Percentiles rank a stretch among this genome's conserved stretches.
Evolutionary conservation across 2,329 filamentous ascomycete genomes (phyloP).

Genomic region (Neofusicoccum parvum): DNA sequence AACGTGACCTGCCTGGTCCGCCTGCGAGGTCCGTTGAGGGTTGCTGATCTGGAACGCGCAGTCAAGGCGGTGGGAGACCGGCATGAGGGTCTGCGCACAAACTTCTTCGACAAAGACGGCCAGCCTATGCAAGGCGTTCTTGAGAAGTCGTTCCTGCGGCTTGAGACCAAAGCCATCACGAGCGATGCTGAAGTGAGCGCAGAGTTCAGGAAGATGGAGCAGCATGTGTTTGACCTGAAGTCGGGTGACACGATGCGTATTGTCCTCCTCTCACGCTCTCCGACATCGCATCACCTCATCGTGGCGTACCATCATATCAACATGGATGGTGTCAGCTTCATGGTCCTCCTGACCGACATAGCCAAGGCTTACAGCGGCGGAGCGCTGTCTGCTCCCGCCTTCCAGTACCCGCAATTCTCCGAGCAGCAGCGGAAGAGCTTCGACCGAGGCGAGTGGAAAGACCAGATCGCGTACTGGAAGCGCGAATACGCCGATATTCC

Average conservation of each 20-base stretch:
- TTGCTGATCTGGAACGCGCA: slow-evolving; percentile 37
- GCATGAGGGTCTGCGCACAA: slow-evolving; percentile 41
- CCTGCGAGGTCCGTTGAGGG: slow-evolving; percentile 37
- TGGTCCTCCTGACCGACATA: slow-evolving; percentile 31
- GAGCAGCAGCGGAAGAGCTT: background rate
- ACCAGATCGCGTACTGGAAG: slow-evolving; percentile 21
- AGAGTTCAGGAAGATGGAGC: slow-evolving; percentile 14
- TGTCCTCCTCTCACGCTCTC: slow-evolving; percentile 25
- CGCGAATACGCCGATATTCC: slow-evolving; percentile 15
- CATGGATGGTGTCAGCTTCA: slow-evolving; percentile 35
- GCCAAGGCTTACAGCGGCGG: slow-evolving; percentile 23
- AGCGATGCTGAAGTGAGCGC: background rate
- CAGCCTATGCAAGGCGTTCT: no score
- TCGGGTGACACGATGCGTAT: slow-evolving; percentile 28
- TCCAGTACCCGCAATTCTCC: slow-evolving; percentile 14
- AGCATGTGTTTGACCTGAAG: slow-evolving; percentile 28
- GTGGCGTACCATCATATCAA: slow-evolving; percentile 39
- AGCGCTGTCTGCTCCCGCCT: background rate
- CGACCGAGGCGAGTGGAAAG: background rate
- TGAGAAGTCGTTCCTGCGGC: background rate
- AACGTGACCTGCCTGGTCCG: slow-evolving; percentile 42
- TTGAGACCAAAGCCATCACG: background rate
- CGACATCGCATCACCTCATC: slow-evolving; percentile 26
- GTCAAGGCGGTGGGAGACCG: slow-evolving; percentile 32
- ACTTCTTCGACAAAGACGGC: slow-evolving; percentile 23